These are phyloP conservation scores for Boletus vermiculosoides DNA, from an alignment of 768 basidiomycete species.

Conservation along the genomic window DNA sequence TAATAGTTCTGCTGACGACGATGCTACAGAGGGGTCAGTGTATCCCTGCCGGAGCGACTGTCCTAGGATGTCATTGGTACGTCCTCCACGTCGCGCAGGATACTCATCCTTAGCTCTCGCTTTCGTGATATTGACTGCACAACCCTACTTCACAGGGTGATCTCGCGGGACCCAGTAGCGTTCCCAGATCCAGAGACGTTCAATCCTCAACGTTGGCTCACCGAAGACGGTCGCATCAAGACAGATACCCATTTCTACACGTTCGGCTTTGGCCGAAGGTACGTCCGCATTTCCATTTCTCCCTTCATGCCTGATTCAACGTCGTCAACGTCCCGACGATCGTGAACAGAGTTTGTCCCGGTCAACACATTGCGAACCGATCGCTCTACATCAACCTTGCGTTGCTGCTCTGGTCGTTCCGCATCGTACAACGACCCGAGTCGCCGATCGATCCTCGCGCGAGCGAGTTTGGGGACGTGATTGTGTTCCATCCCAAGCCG, in stretches of 20 bases:
- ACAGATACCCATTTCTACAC: neutral
- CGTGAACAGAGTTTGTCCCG: neutral
- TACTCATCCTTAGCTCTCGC: neutral
- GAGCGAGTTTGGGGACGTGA: no score
- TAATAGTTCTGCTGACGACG: neutral
- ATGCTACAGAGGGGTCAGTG: conserved; percentile 16
- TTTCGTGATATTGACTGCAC: neutral
- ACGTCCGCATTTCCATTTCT: neutral
- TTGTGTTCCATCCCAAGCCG: no score
- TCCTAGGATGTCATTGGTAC: conserved; percentile 21
- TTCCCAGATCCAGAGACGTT: neutral
- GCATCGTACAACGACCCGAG: no score
- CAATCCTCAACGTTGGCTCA: neutral
- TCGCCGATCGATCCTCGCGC: no score
- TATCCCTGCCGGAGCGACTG: conserved; percentile 22
- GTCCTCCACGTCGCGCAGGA: no score
- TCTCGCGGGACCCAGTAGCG: neutral
- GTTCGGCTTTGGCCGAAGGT: conserved; percentile 1
- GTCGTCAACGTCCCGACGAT: no score
- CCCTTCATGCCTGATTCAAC: no score
- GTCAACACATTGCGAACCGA: neutral
- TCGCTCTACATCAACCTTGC: neutral
- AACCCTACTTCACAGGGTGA: neutral
- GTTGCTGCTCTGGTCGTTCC: no score
- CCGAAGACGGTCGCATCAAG: neutral